phyloP scores from a whole-genome alignment of 2,329 filamentous ascomycete genomes.

The Biscogniauxia marginata region DNA sequence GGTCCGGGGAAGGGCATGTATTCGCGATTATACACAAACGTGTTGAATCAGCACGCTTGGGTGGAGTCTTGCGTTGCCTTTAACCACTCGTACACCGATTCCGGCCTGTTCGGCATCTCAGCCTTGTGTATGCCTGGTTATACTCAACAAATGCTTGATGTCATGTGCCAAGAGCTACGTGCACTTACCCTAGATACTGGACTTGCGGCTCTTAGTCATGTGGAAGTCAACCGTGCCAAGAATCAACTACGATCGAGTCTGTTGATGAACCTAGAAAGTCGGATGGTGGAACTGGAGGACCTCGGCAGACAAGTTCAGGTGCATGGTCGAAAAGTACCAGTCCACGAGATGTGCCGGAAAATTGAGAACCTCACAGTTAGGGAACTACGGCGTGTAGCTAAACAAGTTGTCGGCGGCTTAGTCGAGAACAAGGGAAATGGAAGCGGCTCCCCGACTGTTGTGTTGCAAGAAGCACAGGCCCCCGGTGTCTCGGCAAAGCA shows the following conservation, averaged over 20 bases:
- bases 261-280: slow-evolving; percentile 94
- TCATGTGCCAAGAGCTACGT: slow-evolving; percentile 89
- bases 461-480: slow-evolving; percentile 85
- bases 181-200: slow-evolving; percentile 74
- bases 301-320: slow-evolving; percentile 93
- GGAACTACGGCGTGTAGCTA: slow-evolving; percentile 81
- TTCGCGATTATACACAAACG: slow-evolving; percentile 94
- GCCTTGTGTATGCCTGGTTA: slow-evolving; percentile 79
- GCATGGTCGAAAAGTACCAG: slow-evolving; percentile 89
- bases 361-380: slow-evolving; percentile 79
- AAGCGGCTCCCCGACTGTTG: slow-evolving; percentile 87
- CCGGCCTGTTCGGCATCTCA: slow-evolving; percentile 90
- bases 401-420: slow-evolving; percentile 71
- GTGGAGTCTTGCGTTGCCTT: slow-evolving; percentile 94
- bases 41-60: slow-evolving; percentile 96
- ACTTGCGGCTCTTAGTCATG: slow-evolving; percentile 66
- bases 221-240: slow-evolving; percentile 89
- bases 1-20: slow-evolving; percentile 99
- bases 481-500: slow-evolving; percentile 65
- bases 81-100: slow-evolving; percentile 97
- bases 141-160: slow-evolving; percentile 82
- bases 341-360: slow-evolving; percentile 85
- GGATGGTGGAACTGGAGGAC: slow-evolving; percentile 98
- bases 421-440: slow-evolving; percentile 74
- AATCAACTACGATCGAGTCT: slow-evolving; percentile 89